Base-by-base conservation (phyloP, 2,329 filamentous ascomycete genomes). In the Pezicula radicicola region DNA sequence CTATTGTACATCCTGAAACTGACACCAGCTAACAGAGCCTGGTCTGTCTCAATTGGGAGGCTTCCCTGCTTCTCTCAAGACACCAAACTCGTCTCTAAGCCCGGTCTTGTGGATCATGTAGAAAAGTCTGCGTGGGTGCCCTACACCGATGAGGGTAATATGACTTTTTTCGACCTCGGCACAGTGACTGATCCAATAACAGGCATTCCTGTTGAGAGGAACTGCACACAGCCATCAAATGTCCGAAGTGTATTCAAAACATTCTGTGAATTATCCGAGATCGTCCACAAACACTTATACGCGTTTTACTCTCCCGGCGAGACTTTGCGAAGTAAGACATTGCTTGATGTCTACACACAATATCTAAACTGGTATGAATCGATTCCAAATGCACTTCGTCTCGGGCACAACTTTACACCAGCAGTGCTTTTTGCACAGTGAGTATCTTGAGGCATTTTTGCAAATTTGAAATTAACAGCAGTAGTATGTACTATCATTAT, bases 371-470 rank as follows among this genome's bases (percentile, higher is more conserved):
- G 87, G 87, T 89, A 89, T 64, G 80, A 82, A 52, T 74, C 72
- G 25, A 79, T 91, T 53, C 87, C 87, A 0, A 76, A 81, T 53
- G 78, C 81, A 2, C 72, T 91, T 46, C 75, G 79, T 19, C 67
- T 90, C 3, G 83, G 83, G 2, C 79, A 87, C 54, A 88, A 85
- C 58, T 88, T 88, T 48, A 86, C 87, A 3, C 87, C 88, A 10
- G 84, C 88, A 43, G 85, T 90, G 35, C 70, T 91, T 18, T 85
- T 88, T 55, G 79, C 87, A 36, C 87, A 91, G 87, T 90, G 73
- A 75, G 87, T 77, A 21, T 15, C 19, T n/a, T 25, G 12, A 6
- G n/a, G 18, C 8, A 15, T 15, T 25, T 30, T 21, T 21, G 6
- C 13, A 33, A 36, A 7, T n/a, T 39, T 19, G n/a, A 6, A 25